Conservation (phyloP, 768 basidiomycete genomes). For the Pulveroboletus sp. region DNA sequence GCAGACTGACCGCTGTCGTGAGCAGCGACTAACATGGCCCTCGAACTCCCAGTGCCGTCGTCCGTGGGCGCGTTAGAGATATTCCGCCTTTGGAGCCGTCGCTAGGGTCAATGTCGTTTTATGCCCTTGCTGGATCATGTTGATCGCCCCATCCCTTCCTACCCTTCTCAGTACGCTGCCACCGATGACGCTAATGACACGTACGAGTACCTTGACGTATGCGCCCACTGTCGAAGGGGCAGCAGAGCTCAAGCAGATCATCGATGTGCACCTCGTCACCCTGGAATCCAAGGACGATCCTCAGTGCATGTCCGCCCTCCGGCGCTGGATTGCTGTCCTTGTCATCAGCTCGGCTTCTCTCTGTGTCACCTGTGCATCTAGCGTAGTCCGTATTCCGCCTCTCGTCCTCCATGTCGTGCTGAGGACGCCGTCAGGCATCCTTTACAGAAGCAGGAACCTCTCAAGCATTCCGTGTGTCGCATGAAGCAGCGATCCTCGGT, state of each 20-base stretch:
- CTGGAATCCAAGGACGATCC: constrained; percentile 42
- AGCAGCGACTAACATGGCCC: too few relatives aligned
- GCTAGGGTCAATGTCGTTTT: not conserved
- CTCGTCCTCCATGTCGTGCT: not conserved
- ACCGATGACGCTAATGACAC: constrained; percentile 2
- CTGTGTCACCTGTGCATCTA: constrained; percentile 53
- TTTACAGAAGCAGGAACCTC: constrained; percentile 61
- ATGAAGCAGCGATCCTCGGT: constrained; percentile 46
- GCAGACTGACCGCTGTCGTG: not conserved
- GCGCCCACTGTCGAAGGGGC: constrained; percentile 7
- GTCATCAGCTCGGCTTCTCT: constrained; percentile 44
- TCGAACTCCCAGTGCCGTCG: too few relatives aligned
- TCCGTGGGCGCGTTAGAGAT: not conserved
- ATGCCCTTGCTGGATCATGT: too few relatives aligned
- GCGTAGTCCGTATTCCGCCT: constrained; percentile 39
- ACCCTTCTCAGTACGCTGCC: too few relatives aligned
- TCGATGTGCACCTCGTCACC: constrained; percentile 27
- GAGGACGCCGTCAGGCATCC: constrained; percentile 39
- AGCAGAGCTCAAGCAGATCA: constrained; percentile 3
- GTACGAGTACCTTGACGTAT: not conserved
- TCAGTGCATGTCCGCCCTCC: constrained; percentile 34
- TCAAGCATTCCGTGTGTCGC: constrained; percentile 46
- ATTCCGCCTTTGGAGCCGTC: not conserved
- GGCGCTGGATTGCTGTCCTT: constrained; percentile 47
- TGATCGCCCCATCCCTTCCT: too few relatives aligned